Evolutionary conservation across 768 basidiomycete genomes (phyloP).

Genomic region (Naematelia encephala): DNA sequence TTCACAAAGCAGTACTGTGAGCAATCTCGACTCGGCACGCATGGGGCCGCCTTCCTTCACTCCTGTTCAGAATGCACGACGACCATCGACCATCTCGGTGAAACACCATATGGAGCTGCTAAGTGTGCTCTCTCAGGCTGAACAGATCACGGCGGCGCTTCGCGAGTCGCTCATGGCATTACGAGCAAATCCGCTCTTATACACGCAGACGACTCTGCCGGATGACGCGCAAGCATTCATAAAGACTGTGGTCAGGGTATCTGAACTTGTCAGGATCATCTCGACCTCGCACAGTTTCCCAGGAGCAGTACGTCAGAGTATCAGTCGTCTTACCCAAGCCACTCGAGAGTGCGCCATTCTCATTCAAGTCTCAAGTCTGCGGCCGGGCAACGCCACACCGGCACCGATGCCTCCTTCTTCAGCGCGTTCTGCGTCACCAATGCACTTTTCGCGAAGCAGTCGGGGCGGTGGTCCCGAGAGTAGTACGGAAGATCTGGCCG

Average conservation of each 20-base stretch:
- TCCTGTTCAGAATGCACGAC: conserved; percentile 2
- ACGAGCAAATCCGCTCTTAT: conserved; percentile 58
- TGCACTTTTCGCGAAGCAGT: conserved; percentile 3
- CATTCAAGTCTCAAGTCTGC: conserved; percentile 77
- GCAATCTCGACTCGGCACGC: conserved; percentile 1
- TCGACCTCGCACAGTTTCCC: conserved; percentile 61
- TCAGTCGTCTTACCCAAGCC: conserved; percentile 72
- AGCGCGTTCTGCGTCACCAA: conserved; percentile 9
- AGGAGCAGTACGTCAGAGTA: conserved; percentile 62
- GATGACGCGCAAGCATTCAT: conserved; percentile 77
- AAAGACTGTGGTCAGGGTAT: conserved; percentile 76
- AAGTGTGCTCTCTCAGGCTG: conserved; percentile 58
- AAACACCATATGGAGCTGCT: conserved; percentile 39
- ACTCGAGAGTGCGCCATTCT: conserved; percentile 85
- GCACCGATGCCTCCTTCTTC: conserved; percentile 8
- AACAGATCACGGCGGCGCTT: conserved; percentile 63
- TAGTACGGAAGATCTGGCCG: conserved; percentile 22
- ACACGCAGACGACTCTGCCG: conserved; percentile 63
- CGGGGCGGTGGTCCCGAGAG: background rate
- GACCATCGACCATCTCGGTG: conserved; percentile 27
- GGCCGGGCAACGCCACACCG: conserved; percentile 52
- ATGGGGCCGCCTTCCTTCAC: conserved; percentile 2
- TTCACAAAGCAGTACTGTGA: conserved; percentile 14
- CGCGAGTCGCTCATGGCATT: conserved; percentile 61
- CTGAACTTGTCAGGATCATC: conserved; percentile 64